Evolutionary conservation across 2,329 filamentous ascomycete genomes (phyloP), one percentile per base, ranked within the genome.

Genomic region (Geosmithia flava): DNA sequence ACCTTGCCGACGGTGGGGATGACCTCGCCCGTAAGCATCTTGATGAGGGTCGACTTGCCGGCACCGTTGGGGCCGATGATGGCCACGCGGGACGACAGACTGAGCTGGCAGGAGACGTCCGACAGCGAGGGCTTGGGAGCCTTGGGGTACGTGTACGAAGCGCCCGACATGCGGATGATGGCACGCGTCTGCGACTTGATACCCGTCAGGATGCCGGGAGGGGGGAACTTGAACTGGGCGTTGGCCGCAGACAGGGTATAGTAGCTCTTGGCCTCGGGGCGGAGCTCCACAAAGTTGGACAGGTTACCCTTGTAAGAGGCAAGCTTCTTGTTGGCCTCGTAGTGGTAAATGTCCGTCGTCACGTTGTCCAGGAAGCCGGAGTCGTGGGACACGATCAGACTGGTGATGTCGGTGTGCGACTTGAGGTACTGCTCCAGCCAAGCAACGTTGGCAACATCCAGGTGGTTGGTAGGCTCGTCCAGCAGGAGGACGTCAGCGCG

Each of bases 261-360:
- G 75, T 98, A 98, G 64, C 86, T 90, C 78, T 95, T 96, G 52
- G 85, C 93, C 69, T 97, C 93, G 13, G 93, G 93, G 62, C 87
- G 88, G 56, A 87, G 72, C 68, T 86, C 78, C 63, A 98, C 93
- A 61, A 98, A 96, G 33, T 75, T 81, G 19, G 80, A 80, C 50
- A 93, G 72, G 67, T 93, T 91, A 54, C 87, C 87, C 70, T 83
- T 85, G 77, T 87, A 91, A 68, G 80, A 83, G 20, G 82, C 82
- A 29, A 98, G 78, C 74, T 97, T 98, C 81, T 98, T 98, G 67
- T 83, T 80, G 23, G 79, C 79, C 68, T 98, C 93, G 69, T 98
- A 98, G 71, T 98, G 93, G 71, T 96, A 96, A 61, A 98, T 96
- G 63, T 98, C 93, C 7, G 93, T 98, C 61, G 91, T 97, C 55